Percentiles rank a stretch among this genome's conserved stretches.
phyloP scores from a whole-genome alignment of 768 basidiomycete genomes.

The Pleurotus pulmonarius region DNA sequence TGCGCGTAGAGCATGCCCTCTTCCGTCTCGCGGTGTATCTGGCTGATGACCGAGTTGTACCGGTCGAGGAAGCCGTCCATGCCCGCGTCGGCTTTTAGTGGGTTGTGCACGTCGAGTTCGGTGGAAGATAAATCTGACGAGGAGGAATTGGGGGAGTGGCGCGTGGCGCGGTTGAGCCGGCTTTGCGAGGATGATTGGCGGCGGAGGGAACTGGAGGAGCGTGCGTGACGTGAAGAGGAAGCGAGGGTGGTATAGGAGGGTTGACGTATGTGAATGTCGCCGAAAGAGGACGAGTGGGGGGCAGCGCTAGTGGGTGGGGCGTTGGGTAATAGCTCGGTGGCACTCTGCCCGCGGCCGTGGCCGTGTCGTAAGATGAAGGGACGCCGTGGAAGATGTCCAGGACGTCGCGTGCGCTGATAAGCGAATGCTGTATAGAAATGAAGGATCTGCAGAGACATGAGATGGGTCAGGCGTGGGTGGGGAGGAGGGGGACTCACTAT shows the following conservation, averaged over 20 bases:
- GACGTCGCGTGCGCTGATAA: slow-evolving; percentile 1
- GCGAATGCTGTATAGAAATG: slow-evolving; percentile 25
- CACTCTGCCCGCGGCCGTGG: slow-evolving; percentile 4
- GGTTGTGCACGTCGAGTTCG: neutral
- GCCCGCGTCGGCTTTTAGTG: slow-evolving; percentile 27
- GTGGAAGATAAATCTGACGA: neutral
- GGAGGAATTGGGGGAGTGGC: neutral
- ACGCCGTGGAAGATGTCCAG: neutral
- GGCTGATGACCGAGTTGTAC: slow-evolving; percentile 47
- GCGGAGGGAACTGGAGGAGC: neutral
- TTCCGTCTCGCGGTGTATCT: slow-evolving; percentile 51
- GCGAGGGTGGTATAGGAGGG: slow-evolving; percentile 3
- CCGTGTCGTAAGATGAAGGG: neutral
- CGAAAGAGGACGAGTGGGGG: slow-evolving; percentile 1
- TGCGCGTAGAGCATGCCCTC: slow-evolving; percentile 37
- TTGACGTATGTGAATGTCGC: neutral
- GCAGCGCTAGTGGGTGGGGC: neutral
- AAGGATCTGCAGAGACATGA: slow-evolving; percentile 4
- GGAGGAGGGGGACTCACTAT: slow-evolving; percentile 42
- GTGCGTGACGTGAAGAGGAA: neutral
- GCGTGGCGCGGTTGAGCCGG: neutral
- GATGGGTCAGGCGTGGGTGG: neutral
- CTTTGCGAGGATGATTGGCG: neutral
- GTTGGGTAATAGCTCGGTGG: neutral
- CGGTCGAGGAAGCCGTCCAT: slow-evolving; percentile 42